Conservation (phyloP, 2,329 filamentous ascomycete genomes). For the Calonectria pauciramosa region DNA sequence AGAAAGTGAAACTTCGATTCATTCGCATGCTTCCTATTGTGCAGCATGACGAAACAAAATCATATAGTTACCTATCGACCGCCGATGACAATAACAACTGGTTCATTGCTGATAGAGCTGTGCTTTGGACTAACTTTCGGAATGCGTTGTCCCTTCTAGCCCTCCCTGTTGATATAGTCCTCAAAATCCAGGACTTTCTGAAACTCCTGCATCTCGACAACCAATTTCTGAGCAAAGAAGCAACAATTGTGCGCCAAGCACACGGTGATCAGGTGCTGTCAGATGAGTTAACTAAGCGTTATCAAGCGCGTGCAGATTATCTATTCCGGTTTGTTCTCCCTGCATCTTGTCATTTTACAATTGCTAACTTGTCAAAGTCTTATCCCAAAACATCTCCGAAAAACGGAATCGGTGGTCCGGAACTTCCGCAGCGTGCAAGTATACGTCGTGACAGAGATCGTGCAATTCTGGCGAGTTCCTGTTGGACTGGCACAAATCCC, state of each 20-base stretch:
- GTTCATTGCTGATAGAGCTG: conserved; percentile 15
- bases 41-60: background rate
- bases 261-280: background rate
- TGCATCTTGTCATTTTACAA: background rate
- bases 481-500: background rate
- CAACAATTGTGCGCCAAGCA: conserved; percentile 3
- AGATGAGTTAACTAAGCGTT: conserved; percentile 10
- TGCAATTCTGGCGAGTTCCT: conserved; percentile 19
- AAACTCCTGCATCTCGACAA: background rate
- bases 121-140: conserved; percentile 1
- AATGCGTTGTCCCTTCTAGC: background rate
- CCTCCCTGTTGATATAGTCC: background rate
- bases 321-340: conserved; percentile 1
- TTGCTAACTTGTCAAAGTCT: conserved; percentile 1
- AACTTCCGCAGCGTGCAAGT: conserved; percentile 6
- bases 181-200: conserved; percentile 2
- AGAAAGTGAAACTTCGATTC: background rate
- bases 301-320: conserved; percentile 7
- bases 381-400: background rate
- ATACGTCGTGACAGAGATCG: background rate
- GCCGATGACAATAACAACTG: background rate
- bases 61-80: conserved; percentile 8
- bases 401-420: background rate
- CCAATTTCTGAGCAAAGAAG: conserved; percentile 3
- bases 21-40: conserved; percentile 13